phyloP scores from a whole-genome alignment of 345 rosid species.

The Aquilaria yunnanensis region DNA sequence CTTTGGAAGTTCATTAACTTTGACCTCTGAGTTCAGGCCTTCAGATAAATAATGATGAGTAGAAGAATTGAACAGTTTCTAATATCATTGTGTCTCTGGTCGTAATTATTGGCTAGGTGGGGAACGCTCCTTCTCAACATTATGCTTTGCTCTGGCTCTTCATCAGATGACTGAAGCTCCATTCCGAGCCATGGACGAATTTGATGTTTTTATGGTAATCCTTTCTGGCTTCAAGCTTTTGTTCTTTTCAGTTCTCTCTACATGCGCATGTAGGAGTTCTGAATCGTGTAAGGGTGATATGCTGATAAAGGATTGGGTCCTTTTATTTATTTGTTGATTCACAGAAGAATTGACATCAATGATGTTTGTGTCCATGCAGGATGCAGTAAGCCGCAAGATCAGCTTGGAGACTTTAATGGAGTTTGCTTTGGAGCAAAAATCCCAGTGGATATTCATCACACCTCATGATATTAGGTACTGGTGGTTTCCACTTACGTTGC shows the following conservation, averaged over 20 bases:
- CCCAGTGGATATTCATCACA: conserved; percentile 97
- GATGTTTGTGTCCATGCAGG: conserved; percentile 36
- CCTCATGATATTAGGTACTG: conserved; percentile 93
- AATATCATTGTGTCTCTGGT: conserved; percentile 2
- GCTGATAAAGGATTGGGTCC: background rate
- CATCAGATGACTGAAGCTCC: conserved; percentile 94
- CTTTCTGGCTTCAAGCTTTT: background rate
- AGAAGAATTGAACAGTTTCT: background rate
- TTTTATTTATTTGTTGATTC: background rate
- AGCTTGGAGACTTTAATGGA: conserved; percentile 86
- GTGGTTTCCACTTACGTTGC: conserved; percentile 1
- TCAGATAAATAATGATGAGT: background rate
- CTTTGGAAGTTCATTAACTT: background rate
- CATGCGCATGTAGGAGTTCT: background rate
- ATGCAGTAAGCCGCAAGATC: conserved; percentile 93
- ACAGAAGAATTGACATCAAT: background rate
- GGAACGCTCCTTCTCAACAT: conserved; percentile 93
- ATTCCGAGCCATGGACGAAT: conserved; percentile 98
- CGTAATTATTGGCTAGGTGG: conserved; percentile 46
- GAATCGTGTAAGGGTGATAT: conserved; percentile 2
- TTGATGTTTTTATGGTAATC: conserved; percentile 93
- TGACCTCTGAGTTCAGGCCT: background rate
- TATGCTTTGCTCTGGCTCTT: conserved; percentile 92
- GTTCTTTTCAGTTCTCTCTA: background rate
- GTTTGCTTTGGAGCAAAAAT: conserved; percentile 74